Percentiles rank a stretch among this genome's conserved stretches.
Evolutionary conservation across 441 rosid genomes (phyloP).

Genomic region (Croton setiger): DNA sequence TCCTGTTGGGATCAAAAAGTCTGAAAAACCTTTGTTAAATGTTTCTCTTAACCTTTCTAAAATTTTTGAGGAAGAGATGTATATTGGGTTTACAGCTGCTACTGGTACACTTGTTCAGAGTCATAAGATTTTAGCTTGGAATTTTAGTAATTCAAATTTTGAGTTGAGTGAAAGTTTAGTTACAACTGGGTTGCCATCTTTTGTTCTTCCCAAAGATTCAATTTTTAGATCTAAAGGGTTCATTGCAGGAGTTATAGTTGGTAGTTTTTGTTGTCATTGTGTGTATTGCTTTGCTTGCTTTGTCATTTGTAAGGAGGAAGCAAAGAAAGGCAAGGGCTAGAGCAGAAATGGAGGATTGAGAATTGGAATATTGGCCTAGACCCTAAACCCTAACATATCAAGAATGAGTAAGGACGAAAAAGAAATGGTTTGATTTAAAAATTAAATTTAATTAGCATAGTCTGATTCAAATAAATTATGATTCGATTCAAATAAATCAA

Average conservation of each 20-base stretch:
- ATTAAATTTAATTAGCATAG: too few species aligned
- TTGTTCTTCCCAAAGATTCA: conserved; percentile 47
- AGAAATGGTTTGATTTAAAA: too few species aligned
- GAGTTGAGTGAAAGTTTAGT: conserved; percentile 46
- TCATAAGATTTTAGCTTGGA: conserved; percentile 67
- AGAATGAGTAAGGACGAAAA: too few species aligned
- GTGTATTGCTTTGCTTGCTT: conserved; percentile 27
- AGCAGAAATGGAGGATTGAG: conserved; percentile 80
- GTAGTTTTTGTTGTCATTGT: conserved; percentile 35
- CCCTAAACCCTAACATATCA: conserved; percentile 50
- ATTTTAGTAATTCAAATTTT: conserved; percentile 57
- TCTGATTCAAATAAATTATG: too few species aligned
- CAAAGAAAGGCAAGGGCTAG: conserved; percentile 41
- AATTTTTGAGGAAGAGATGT: conserved; percentile 62
- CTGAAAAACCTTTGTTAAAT: conserved; percentile 43
- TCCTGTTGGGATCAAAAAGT: conserved; percentile 34
- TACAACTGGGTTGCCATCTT: conserved; percentile 63
- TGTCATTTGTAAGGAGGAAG: conserved; percentile 41
- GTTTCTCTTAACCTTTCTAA: conserved; percentile 40
- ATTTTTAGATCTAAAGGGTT: conserved; percentile 48
- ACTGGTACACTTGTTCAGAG: conserved; percentile 53
- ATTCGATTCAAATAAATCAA: too few species aligned
- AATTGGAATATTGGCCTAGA: conserved; percentile 90
- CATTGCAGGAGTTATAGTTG: conserved; percentile 42
- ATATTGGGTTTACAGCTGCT: conserved; percentile 64